phyloP scores from a whole-genome alignment of 2,329 filamentous ascomycete genomes.

The Cercospora zeina region DNA sequence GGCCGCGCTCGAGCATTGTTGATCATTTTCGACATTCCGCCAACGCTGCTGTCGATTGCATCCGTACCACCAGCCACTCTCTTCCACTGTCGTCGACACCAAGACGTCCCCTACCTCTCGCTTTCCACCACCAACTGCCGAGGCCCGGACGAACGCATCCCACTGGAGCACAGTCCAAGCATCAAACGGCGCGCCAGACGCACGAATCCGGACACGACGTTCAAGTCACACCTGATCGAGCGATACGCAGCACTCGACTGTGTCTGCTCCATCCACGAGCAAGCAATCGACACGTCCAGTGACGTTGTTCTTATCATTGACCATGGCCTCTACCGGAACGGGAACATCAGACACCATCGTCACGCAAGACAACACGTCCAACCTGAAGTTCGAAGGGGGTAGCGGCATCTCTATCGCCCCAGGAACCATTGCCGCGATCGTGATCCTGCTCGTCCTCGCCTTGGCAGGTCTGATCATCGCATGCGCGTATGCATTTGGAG shows the following conservation, averaged over 20 bases:
- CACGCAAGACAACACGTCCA: constrained; percentile 9
- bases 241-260: background rate
- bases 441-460: constrained; percentile 13
- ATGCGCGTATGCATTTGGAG: constrained; percentile 17
- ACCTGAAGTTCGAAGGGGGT: constrained; percentile 7
- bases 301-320: background rate
- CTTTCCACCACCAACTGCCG: constrained; percentile 6
- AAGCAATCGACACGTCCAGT: background rate
- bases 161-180: background rate
- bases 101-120: background rate
- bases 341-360: constrained; percentile 3
- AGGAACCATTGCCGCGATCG: constrained; percentile 13
- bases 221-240: background rate
- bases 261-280: constrained; percentile 4
- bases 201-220: constrained; percentile 3
- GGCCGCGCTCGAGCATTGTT: background rate
- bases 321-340: constrained; percentile 4
- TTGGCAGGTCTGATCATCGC: constrained; percentile 12
- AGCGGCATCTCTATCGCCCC: constrained; percentile 7
- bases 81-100: background rate
- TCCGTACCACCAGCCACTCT: background rate
- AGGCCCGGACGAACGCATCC: constrained; percentile 7
- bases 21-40: background rate
- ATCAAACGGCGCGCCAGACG: constrained; percentile 14
- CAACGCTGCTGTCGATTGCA: background rate